A percentile compares a stretch with the other conserved stretches of the same genome.
Evolutionary conservation across 177 flowering plant species (phyloP).

Genomic region (Viscum album): DNA sequence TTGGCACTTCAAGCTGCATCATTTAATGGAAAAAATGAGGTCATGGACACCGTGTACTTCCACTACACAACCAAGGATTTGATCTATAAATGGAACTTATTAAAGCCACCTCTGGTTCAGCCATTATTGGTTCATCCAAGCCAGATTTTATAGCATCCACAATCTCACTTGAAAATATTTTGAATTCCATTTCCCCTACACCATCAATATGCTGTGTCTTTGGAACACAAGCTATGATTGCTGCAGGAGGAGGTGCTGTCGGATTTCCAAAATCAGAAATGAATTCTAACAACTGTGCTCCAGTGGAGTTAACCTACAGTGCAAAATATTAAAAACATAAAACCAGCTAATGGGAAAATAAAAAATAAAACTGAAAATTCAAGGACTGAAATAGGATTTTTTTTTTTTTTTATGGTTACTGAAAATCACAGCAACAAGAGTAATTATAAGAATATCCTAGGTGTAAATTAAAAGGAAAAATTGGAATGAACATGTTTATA

Average conservation of each 20-base stretch:
- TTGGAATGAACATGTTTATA: too few relatives aligned
- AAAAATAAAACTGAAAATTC: conserved; percentile 3
- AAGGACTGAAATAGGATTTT: too few relatives aligned
- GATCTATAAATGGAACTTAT: background rate
- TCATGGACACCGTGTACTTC: conserved; percentile 2
- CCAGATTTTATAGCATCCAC: conserved; percentile 69
- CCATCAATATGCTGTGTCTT: conserved; percentile 72
- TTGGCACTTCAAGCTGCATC: conserved; percentile 90
- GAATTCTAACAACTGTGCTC: conserved; percentile 77
- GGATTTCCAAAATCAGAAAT: conserved; percentile 83
- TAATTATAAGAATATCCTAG: too few relatives aligned
- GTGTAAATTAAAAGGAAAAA: too few relatives aligned
- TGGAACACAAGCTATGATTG: conserved; percentile 97
- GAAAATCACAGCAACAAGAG: too few relatives aligned
- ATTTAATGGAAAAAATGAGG: conserved; percentile 5
- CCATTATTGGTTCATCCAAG: conserved; percentile 61
- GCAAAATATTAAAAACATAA: background rate
- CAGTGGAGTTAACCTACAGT: conserved; percentile 66
- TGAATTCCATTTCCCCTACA: conserved; percentile 74
- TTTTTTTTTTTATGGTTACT: too few relatives aligned
- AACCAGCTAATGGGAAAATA: background rate
- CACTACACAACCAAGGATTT: conserved; percentile 2
- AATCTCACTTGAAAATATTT: conserved; percentile 62
- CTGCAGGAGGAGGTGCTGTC: conserved; percentile 84
- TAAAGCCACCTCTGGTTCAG: conserved; percentile 77